phyloP scores from a whole-genome alignment of 2,329 filamentous ascomycete genomes.

The Diaporthe citrichinensis region DNA sequence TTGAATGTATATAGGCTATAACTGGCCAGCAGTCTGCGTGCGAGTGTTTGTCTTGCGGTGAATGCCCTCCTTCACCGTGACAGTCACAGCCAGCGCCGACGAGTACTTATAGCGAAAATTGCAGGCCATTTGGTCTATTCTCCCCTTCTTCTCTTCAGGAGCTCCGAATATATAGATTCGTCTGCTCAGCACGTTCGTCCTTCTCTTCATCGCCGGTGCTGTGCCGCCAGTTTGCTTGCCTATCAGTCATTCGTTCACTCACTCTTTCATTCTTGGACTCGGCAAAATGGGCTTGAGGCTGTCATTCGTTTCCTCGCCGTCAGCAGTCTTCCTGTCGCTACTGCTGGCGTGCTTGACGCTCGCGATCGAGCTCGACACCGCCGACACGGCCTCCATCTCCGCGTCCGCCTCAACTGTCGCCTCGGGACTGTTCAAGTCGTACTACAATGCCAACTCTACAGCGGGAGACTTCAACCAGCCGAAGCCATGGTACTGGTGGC shows the following conservation, averaged over 20 bases:
- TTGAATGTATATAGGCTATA: background rate
- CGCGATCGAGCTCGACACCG: constrained; percentile 46
- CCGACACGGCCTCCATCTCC: constrained; percentile 46
- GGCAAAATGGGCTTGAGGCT: constrained; percentile 22
- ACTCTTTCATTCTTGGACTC: background rate
- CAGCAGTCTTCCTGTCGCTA: background rate
- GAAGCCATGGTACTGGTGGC: constrained; percentile 53
- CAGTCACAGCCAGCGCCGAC: background rate
- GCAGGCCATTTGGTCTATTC: background rate
- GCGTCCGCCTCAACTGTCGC: constrained; percentile 47
- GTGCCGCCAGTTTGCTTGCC: background rate
- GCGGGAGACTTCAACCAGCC: constrained; percentile 52
- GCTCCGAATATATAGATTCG: background rate
- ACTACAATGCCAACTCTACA: constrained; percentile 49
- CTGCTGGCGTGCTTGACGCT: constrained; percentile 42
- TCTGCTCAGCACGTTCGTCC: background rate
- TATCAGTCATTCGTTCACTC: background rate
- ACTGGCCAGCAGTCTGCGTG: background rate
- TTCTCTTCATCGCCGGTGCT: constrained; percentile 1
- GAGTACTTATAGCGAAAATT: background rate
- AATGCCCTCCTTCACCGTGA: background rate
- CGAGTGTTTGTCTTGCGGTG: background rate
- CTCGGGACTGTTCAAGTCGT: constrained; percentile 48
- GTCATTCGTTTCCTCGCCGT: constrained; percentile 6
- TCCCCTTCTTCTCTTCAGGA: background rate